Evolutionary conservation across 2,329 filamentous ascomycete species (phyloP), one percentile per base, ranked within the genome.

Genomic region (Corynespora cassiicola): DNA sequence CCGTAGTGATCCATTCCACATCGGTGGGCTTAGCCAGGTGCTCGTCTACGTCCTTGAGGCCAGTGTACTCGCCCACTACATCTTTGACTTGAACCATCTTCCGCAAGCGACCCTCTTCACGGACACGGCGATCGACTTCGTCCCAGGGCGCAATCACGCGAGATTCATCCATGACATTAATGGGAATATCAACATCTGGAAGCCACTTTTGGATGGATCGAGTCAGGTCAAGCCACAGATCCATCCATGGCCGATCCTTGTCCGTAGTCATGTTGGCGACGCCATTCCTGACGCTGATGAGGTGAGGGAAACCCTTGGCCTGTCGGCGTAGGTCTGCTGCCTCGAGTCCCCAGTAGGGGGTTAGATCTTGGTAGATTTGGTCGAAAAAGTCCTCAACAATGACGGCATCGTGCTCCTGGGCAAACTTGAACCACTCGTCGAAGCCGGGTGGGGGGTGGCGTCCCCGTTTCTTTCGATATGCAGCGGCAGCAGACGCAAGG

Each of bases 361-460:
- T 64, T 17, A 78, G 33, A 38, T 78, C 76, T 39, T 73, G 54
- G 51, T 78, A 75, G 7, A 79, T 75, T 42, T 73, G 74, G 42
- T 78, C 75, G 48, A 76, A 78, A 45, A 76, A 73, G 6, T 75
- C 71, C 50, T 78, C 76, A 5, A 78, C 59, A 2, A 78, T 61
- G 19, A 77, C 23, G 1, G 72, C 68, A 33, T 70, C 56, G 29
- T 71, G 55, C 8, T 64, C 59, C 20, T 64, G 53, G 6, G 76
- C 75, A 49, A 68, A 77, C 4, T 65, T 43, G 45, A 67, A 73
- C 76, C 76, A 79, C 23, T 56, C 42, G 29, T 75, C 73, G 48
- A 79, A 79, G 2, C 66, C 63, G 1, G 76, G 76, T 6, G 76
- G 76, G 10, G 76, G 76, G 45, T 77, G 73, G 21, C 76, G 63